Base-by-base conservation (phyloP, 805 yeast genomes). In the Zygoascus ofunaensis region DNA sequence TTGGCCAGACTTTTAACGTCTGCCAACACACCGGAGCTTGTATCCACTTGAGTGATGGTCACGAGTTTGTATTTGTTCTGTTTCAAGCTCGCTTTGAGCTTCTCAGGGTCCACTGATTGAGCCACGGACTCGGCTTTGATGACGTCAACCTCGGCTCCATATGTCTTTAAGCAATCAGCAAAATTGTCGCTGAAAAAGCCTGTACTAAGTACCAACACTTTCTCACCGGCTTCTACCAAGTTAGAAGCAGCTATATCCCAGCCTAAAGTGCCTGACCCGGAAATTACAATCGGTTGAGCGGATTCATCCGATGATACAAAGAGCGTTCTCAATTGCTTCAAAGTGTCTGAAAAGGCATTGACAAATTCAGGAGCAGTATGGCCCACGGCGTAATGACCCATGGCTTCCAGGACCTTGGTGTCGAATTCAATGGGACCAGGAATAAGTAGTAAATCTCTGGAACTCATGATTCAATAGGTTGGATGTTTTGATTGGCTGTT, bases 191-290 rank as follows among this genome's bases (percentile, higher is more conserved):
- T 77, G 65, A 89, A 89, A 55, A 60, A 89, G 4, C 97, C 98
- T 10, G 97, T 87, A 45, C 92, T 80, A 49, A 90, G 71, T 23
- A 89, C 85, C 53, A 90, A 73, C 4, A 78, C 90, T 38, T 77
- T 73, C 47, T 87, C 95, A 45, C 78, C 80, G 15, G 66, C 57
- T 50, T 65, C 63, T 43, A 86, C 57, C 53, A 87, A 70, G 65
- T 90, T 89, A 28, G 94, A 73, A 21, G 82, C 94, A 35, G 77
- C 80, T 49, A 89, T 69, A 58, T 89, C 97, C 95, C 96, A 89
- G 32, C 97, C 97, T 35, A 89, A 72, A 18, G 97, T 87, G 46
- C 97, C 97, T 1, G 94, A 82, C 36, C 97, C 97, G 2, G 92
- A 73, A 46, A 90, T 60, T 14, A 90, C 84, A 48, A 84, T 72